Base-by-base conservation (phyloP, 1,284 basidiomycete species). In the Irpex sp. region DNA sequence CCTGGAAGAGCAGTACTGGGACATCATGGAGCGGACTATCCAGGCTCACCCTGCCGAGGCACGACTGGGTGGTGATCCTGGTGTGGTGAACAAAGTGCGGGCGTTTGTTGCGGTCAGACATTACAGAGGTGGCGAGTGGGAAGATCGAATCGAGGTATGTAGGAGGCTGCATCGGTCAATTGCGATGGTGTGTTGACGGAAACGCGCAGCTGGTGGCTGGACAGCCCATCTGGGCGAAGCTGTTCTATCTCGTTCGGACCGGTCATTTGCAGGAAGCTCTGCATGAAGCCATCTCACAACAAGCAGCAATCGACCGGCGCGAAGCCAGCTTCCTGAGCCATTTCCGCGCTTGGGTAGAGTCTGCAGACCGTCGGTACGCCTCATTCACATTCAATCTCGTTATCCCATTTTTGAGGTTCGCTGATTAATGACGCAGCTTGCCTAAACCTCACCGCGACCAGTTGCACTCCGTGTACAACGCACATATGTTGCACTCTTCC, bases 161-260 rank as follows among this genome's bases (percentile, higher is more conserved):
- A 15, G 26, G 26, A 26, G 26, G 26, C 26, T 26, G 26, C 26
- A 26, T 26, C 26, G 26, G 26, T 4, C 26, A 26, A 26, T 26
- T 26, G 4, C 26, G 26, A 26, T 26, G 26, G 26, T 4, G 26
- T 26, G 26, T 26, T 26, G 26, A 26, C 26, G 26, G 26, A 26
- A 26, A 56, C 6, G 36, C 19, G 26, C 63, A 95, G 90, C 79
- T 94, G 59, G 86, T 96, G 26, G 87, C 88, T 59, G 90, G 92
- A 13, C 89, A 91, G 68, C 94, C 95, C 5, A 71, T 98, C 13
- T 99, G 95, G 95, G 96, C 96, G 11, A 88, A 92, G 63, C 76
- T 97, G 49, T 99, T 94, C 78, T 95, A 93, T 76, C 84, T 99
- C 7, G 81, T 99, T 6, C 88, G 97, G 33, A 91, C 91, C 1